Conservation (phyloP, 1,139 yeast species). For the Yamadazyma oceani region DNA sequence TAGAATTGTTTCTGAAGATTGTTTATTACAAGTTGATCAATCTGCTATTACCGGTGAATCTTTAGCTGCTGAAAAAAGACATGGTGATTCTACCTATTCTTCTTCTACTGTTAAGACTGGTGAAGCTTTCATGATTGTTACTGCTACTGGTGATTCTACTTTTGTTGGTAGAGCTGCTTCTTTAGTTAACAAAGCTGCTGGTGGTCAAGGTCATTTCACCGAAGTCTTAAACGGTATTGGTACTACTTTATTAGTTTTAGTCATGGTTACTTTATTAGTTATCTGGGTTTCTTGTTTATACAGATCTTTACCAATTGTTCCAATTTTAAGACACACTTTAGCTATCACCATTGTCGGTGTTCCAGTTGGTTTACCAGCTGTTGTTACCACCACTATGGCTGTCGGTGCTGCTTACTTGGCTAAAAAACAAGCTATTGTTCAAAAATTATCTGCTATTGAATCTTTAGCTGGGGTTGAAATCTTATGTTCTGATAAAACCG, state of each 20-base stretch:
- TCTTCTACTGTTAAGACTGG: conserved; percentile 97
- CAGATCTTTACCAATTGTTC: conserved; percentile 86
- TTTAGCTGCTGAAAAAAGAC: conserved; percentile 88
- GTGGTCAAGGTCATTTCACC: conserved; percentile 95
- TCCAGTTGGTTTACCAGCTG: conserved; percentile 99
- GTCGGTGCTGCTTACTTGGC: conserved; percentile 99
- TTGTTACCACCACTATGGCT: conserved; percentile 99
- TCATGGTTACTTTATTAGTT: conserved; percentile 80
- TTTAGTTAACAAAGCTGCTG: conserved; percentile 91
- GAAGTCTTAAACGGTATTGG: conserved; percentile 98
- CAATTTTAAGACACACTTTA: conserved; percentile 89
- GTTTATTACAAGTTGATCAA: conserved; percentile 92
- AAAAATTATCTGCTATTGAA: conserved; percentile 97
- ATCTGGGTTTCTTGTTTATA: conserved; percentile 96
- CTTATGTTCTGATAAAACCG: conserved; percentile 98
- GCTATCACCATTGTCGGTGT: conserved; percentile 99
- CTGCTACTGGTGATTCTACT: conserved; percentile 92
- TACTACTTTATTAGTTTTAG: conserved; percentile 86
- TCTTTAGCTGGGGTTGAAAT: conserved; percentile 99
- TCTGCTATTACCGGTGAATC: conserved; percentile 99
- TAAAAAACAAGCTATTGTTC: conserved; percentile 97
- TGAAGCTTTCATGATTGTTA: conserved; percentile 93
- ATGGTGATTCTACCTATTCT: conserved; percentile 87
- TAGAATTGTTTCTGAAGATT: conserved; percentile 84
- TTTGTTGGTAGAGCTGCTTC: conserved; percentile 98